Conservation (phyloP, 176 grass and related monocot species). For the Ampelocalamus luodianensis region DNA sequence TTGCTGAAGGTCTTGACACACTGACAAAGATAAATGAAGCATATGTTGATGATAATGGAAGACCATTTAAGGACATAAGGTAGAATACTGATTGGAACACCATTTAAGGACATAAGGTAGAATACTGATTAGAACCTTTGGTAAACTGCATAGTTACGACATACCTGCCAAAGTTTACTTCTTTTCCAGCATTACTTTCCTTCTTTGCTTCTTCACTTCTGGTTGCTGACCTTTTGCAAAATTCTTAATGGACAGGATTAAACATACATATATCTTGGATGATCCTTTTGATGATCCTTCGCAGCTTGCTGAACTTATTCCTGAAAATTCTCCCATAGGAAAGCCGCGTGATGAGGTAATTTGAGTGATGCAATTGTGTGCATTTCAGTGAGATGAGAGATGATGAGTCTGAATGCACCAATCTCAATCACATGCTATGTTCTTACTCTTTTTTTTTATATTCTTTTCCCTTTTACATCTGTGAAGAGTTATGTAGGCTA, state of each 20-base stretch:
- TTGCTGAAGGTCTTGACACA: conserved; percentile 87
- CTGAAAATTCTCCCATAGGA: conserved; percentile 83
- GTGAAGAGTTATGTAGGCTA: not conserved
- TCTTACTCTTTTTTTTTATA: not conserved
- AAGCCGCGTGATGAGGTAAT: conserved; percentile 88
- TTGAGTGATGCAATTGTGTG: not conserved
- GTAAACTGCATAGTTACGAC: conserved; percentile 29
- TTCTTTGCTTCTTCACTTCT: too few species aligned
- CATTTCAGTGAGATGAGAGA: not conserved
- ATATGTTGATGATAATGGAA: conserved; percentile 85
- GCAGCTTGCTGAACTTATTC: conserved; percentile 81
- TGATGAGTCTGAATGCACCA: not conserved
- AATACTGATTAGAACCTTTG: conserved; percentile 7
- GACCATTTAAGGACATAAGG: conserved; percentile 97
- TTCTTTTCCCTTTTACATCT: not conserved
- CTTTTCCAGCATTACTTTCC: too few species aligned
- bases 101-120: conserved; percentile 94
- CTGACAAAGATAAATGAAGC: conserved; percentile 96
- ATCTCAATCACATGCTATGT: not conserved
- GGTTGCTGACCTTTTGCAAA: not conserved
- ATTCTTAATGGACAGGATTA: conserved; percentile 68
- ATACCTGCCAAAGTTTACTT: conserved; percentile 18
- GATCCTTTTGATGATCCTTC: conserved; percentile 74
- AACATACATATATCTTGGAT: conserved; percentile 95
- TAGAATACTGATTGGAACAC: conserved; percentile 37